Base-by-base conservation (phyloP, 1,139 yeast genomes). In the Hyphopichia buzzinii region DNA sequence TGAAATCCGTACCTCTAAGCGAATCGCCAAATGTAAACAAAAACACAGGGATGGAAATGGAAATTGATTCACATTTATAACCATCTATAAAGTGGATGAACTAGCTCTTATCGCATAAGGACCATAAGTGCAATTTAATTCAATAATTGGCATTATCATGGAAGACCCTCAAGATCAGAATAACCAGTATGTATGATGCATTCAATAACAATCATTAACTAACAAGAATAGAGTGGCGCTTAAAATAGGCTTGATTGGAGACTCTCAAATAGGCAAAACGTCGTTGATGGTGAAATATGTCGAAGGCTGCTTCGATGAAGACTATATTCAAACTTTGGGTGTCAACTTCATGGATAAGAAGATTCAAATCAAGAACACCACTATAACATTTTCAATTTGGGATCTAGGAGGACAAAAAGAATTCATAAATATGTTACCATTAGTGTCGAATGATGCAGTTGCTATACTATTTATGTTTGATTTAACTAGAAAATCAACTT, bases 251-350 rank as follows among this genome's bases (percentile, higher is more conserved):
- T 77, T 92, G 37, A 82, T 92, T 37, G 99, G 99, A 8, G 98
- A 94, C 58, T 95, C 97, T 2, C 96, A 89, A 52, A 92, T 92
- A n/a, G 99, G 99, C 4, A 92, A 92, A 55, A 92, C 99, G 0
- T 88, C 97, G 8, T 64, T 92, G 39, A 92, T 92, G 98, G 96
- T 90, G 23, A 90, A 92, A 55, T 92, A 92, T 54, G 97, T 92
- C 15, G 97, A 92, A 55, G 95, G 95, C 35, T 79, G 88, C 30
- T 92, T 86, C 56, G 96, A 89, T 54, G 95, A 89, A 52, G 92
- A 82, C 47, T 92, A 92, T 52, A 88, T 90, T 37, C 97, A 89
- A 62, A 92, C 97, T 0, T 59, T 88, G 34, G 98, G 99, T 4
- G 97, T 94, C 40, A 92, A 92, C 55, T 92, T 88, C 61, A 83